A percentile compares a stretch with the other conserved stretches of the same genome.
Evolutionary conservation across 73 alveolate genomes (phyloP).

Genomic region (Tetrahymena elliotti): DNA sequence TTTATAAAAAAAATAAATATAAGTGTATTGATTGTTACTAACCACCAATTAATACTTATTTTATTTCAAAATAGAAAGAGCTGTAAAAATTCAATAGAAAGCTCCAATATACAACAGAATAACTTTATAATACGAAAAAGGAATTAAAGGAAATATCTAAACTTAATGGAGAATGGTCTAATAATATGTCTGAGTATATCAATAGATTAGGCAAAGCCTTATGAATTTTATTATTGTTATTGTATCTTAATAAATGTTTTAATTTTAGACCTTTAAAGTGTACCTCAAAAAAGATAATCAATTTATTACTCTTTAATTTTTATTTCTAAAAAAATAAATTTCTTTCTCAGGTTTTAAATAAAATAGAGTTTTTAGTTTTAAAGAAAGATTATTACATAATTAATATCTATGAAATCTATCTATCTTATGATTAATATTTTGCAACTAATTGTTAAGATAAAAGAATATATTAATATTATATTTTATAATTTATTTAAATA

Average conservation of each 20-base stretch:
- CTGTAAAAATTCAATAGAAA: background rate
- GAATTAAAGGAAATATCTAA: background rate
- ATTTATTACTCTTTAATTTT: too few relatives aligned
- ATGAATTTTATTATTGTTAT: background rate
- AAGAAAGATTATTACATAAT: too few relatives aligned
- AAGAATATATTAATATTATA: too few relatives aligned
- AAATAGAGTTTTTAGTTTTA: too few relatives aligned
- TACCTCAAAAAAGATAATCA: background rate
- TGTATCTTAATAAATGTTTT: background rate
- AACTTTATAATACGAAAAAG: background rate
- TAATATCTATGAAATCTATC: too few relatives aligned
- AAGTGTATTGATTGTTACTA: too few relatives aligned
- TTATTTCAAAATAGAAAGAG: background rate
- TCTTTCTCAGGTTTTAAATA: too few relatives aligned
- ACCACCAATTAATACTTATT: background rate
- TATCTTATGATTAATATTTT: too few relatives aligned
- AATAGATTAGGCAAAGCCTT: background rate
- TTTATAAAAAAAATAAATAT: too few relatives aligned
- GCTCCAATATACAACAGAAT: background rate
- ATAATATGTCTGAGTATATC: background rate
- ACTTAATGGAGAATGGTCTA: background rate
- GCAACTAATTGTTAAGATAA: too few relatives aligned
- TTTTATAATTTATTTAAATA: too few relatives aligned
- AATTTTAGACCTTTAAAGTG: background rate
- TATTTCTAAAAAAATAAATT: too few relatives aligned